Evolutionary conservation across 2,329 filamentous ascomycete genomes (phyloP), one percentile per base, ranked within the genome.

Genomic region (Hypoxylon sp.): DNA sequence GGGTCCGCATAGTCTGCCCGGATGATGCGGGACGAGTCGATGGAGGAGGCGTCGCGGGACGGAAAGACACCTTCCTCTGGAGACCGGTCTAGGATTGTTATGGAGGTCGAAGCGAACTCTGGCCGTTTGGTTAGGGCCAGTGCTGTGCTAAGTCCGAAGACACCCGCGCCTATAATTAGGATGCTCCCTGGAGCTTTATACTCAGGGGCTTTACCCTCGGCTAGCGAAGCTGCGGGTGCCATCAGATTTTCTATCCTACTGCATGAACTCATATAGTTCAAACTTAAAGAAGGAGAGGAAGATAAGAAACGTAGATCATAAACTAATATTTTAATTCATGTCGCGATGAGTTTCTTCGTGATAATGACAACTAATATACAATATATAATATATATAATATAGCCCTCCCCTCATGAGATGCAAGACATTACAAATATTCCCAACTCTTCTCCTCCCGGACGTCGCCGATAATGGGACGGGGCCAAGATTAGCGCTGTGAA

Each of bases 1-100:
- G 82, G 75, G 66, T 93, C 86, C 4, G 89, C 86, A 67, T 97
- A 97, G 77, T 97, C 93, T 40, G 82, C 74, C 48, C 85, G 78
- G 58, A 88, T 77, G 61, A 87, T 85, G 59, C 84, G 80, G 9
- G 83, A 86, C 3, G 77, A 78, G 71, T 88, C 84, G 64, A 86
- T 78, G 58, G 80, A 84, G 40, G 83, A 78, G 49, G 78, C 77
- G 63, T 88, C 83, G 31, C 76, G 72, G 5, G 82, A 76, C 2
- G 84, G 84, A 64, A 87, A 86, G 26, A 86, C 79, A 17, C 71
- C 71, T 36, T 65, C 46, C 2, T 68, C 67, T 3, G 75, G 69
- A 4, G 76, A 78, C 47, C 82, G 75, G 68, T 88, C 81, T 49
- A 88, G 70, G 40, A 88, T 63, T 11, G 82, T 85, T 68, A 88